These are phyloP conservation scores for Auriculariales sp. DNA, from an alignment of 768 basidiomycete species.

Conservation along the genomic window DNA sequence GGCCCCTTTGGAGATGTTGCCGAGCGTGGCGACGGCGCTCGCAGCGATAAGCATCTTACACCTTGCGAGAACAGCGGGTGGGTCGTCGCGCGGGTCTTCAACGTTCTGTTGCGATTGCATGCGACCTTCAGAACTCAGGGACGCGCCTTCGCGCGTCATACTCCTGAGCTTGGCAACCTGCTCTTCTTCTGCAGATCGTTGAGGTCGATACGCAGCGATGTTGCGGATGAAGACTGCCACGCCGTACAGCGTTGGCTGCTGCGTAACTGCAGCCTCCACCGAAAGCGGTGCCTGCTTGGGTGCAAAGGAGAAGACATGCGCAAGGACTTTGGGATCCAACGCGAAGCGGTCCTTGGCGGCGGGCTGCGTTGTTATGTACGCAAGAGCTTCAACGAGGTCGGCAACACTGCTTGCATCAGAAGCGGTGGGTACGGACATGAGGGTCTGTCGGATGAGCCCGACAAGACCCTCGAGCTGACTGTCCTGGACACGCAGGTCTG, in stretches of 20 bases:
- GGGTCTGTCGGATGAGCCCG: conserved; percentile 34
- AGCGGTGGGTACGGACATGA: conserved; percentile 27
- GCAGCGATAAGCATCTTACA: conserved; percentile 41
- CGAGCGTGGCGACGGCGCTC: conserved; percentile 51
- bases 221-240: conserved; percentile 63
- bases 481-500: conserved; percentile 14
- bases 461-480: conserved; percentile 32
- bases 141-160: conserved; percentile 34
- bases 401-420: conserved; percentile 29
- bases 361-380: conserved; percentile 61
- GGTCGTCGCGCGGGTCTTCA: conserved; percentile 41
- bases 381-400: conserved; percentile 72
- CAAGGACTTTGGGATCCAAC: conserved; percentile 36
- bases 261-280: conserved; percentile 3
- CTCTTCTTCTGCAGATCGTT: conserved; percentile 62
- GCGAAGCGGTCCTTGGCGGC: conserved; percentile 49
- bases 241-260: conserved; percentile 39
- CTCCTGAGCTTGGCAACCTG: conserved; percentile 67
- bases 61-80: conserved; percentile 47
- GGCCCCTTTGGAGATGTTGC: conserved; percentile 34
- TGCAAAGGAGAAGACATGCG: conserved; percentile 39
- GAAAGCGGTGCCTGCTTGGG: conserved; percentile 17
- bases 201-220: conserved; percentile 54
- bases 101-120: neutral
- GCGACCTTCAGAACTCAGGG: neutral